These are phyloP conservation scores for Mycosphaerella sp. DNA, from an alignment of 2,329 filamentous ascomycete species.

Conservation along the genomic window DNA sequence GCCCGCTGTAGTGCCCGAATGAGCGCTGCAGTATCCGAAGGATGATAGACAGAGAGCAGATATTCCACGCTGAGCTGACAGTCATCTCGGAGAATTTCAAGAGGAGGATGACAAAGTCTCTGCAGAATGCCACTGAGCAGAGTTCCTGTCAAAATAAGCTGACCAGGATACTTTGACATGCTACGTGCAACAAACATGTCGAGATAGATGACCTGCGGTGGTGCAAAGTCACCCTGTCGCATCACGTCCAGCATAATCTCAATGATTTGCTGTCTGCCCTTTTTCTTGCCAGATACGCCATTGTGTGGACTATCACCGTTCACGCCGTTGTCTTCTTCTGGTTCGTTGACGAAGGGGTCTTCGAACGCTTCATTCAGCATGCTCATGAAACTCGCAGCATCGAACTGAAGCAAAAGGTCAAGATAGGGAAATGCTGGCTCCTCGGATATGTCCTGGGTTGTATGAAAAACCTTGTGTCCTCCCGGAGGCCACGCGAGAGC, in stretches of 20 bases:
- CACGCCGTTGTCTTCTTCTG: conserved; percentile 48
- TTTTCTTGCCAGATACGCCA: conserved; percentile 30
- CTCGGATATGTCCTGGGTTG: conserved; percentile 47
- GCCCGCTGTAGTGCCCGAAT: conserved; percentile 74
- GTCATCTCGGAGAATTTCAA: conserved; percentile 75
- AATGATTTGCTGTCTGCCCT: conserved; percentile 87
- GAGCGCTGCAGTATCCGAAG: conserved; percentile 68
- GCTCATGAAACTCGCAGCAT: conserved; percentile 87
- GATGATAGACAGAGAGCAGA: conserved; percentile 85
- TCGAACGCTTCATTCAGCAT: conserved; percentile 97
- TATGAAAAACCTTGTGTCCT: conserved; percentile 55
- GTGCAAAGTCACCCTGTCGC: conserved; percentile 66
- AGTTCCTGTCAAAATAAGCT: conserved; percentile 82
- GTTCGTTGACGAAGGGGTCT: conserved; percentile 76
- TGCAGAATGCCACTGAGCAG: conserved; percentile 73
- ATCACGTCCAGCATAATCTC: conserved; percentile 89
- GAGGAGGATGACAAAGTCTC: conserved; percentile 79
- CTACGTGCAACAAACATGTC: conserved; percentile 99
- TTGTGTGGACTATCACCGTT: conserved; percentile 27
- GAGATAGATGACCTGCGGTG: conserved; percentile 83
- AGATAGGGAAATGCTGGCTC: conserved; percentile 82
- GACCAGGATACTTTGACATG: conserved; percentile 92
- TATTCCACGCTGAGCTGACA: conserved; percentile 98
- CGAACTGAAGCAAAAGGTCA: conserved; percentile 75
- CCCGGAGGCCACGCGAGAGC: conserved; percentile 68